Conservation (phyloP, 2,329 filamentous ascomycete species). For the Tolypocladium ophioglossoides region DNA sequence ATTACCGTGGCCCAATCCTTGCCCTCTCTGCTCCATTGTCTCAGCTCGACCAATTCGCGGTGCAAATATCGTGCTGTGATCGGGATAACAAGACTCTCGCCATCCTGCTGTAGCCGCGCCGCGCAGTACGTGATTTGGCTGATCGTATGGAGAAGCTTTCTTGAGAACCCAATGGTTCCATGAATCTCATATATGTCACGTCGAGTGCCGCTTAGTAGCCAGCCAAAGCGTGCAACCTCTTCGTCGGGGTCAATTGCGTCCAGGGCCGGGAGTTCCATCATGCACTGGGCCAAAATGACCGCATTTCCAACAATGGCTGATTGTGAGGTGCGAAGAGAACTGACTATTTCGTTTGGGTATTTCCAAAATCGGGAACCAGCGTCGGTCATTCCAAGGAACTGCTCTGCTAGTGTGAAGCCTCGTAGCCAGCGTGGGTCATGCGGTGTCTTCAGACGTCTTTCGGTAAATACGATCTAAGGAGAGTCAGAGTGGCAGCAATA, state of each 20-base stretch:
- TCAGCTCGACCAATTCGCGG: slow-evolving; percentile 18
- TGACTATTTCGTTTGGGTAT: slow-evolving; percentile 20
- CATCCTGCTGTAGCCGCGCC: slow-evolving; percentile 22
- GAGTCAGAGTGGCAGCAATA: neutral
- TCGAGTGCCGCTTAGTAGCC: slow-evolving; percentile 26
- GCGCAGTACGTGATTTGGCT: slow-evolving; percentile 27
- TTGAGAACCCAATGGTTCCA: slow-evolving; percentile 30
- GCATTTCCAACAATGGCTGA: slow-evolving; percentile 28
- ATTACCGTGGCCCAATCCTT: slow-evolving; percentile 10
- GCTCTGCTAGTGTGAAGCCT: slow-evolving; percentile 24
- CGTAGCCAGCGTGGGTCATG: slow-evolving; percentile 25
- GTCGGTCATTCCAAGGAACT: slow-evolving; percentile 23
- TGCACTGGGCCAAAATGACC: slow-evolving; percentile 27
- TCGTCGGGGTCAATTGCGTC: slow-evolving; percentile 15
- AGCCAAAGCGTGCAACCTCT: slow-evolving; percentile 23
- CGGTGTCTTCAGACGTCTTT: slow-evolving; percentile 23
- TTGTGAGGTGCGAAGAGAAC: slow-evolving; percentile 23
- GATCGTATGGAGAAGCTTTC: slow-evolving; percentile 24
- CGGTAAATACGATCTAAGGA: slow-evolving; percentile 24
- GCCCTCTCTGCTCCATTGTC: slow-evolving; percentile 24
- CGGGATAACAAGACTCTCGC: slow-evolving; percentile 18
- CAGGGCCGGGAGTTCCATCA: slow-evolving; percentile 20
- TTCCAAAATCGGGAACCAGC: slow-evolving; percentile 26
- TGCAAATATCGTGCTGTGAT: slow-evolving; percentile 17
- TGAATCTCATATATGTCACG: slow-evolving; percentile 27